These are phyloP conservation scores for Trichomonascus vanleenenianus DNA, from an alignment of 805 yeast genomes.

Conservation along the genomic window DNA sequence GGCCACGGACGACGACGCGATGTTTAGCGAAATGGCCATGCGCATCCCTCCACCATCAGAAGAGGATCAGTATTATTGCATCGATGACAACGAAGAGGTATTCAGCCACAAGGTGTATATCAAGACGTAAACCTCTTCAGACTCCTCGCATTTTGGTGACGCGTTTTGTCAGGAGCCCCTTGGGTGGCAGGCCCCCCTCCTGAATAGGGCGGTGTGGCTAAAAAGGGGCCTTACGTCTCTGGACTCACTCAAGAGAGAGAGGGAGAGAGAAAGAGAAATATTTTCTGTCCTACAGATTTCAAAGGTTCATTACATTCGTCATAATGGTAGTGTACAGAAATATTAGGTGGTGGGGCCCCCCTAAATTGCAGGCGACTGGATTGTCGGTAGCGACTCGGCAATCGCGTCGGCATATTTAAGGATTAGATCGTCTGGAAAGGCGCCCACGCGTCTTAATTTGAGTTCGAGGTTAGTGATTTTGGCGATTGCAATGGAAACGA, in stretches of 20 bases:
- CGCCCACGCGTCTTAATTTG: conserved; percentile 8
- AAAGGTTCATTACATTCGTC: not conserved
- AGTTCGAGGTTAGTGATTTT: conserved; percentile 1
- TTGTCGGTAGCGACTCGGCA: conserved; percentile 2
- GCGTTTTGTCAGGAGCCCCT: no score
- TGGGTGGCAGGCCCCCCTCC: no score
- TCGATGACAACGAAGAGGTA: conserved; percentile 30
- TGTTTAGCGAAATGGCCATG: conserved; percentile 27
- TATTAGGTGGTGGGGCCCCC: no score
- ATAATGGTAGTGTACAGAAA: no score
- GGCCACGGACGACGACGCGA: conserved; percentile 29
- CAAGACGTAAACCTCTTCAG: not conserved
- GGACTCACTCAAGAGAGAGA: no score
- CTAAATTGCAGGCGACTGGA: not conserved
- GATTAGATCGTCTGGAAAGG: conserved; percentile 12
- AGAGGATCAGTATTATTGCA: conserved; percentile 24
- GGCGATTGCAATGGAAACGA: conserved; percentile 1
- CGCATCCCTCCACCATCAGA: conserved; percentile 29
- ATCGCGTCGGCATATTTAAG: conserved; percentile 13
- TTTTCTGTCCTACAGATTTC: not conserved
- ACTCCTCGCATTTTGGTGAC: no score
- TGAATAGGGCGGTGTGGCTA: no score
- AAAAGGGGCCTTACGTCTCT: no score
- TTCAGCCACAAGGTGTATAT: conserved; percentile 28
- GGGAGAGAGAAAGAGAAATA: no score